Percentiles rank a stretch among this genome's conserved stretches.
phyloP scores from a whole-genome alignment of 2,329 filamentous ascomycete species.

The Lojkania enalia region DNA sequence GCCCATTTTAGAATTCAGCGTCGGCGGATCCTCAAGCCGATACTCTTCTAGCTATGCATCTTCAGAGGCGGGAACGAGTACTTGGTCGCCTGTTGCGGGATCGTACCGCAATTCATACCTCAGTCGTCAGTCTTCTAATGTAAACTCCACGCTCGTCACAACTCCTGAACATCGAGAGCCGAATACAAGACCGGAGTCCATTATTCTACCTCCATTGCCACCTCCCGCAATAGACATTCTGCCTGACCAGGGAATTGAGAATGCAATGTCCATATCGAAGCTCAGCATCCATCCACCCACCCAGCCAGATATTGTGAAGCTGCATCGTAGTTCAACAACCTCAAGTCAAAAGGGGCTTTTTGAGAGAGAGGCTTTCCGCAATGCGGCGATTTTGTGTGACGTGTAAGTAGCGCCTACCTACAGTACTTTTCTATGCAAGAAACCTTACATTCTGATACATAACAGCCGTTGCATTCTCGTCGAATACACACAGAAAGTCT shows the following conservation, averaged over 20 bases:
- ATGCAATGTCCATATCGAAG: conserved; percentile 17
- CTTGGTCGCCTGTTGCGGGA: conserved; percentile 16
- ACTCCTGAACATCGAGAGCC: conserved; percentile 24
- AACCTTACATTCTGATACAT: background rate
- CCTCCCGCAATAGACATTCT: conserved; percentile 29
- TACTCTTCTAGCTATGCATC: conserved; percentile 85
- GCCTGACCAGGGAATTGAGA: conserved; percentile 16
- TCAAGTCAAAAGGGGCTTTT: conserved; percentile 42
- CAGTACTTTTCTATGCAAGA: background rate
- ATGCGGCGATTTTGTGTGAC: conserved; percentile 51
- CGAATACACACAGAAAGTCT: conserved; percentile 47
- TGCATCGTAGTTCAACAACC: conserved; percentile 39
- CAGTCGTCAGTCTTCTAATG: conserved; percentile 13
- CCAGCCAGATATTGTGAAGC: conserved; percentile 24
- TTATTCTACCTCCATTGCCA: conserved; percentile 24
- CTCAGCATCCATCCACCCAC: conserved; percentile 24
- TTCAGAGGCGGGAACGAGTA: conserved; percentile 63
- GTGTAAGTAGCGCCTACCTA: conserved; percentile 32
- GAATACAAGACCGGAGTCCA: conserved; percentile 14
- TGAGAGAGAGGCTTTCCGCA: conserved; percentile 48
- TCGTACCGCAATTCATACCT: conserved; percentile 4
- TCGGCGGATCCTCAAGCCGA: conserved; percentile 78
- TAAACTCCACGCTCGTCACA: conserved; percentile 12
- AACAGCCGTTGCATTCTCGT: conserved; percentile 43
- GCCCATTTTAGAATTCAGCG: conserved; percentile 32